Base-by-base conservation (phyloP, 106 monocot species). In the Chionographis japonica region DNA sequence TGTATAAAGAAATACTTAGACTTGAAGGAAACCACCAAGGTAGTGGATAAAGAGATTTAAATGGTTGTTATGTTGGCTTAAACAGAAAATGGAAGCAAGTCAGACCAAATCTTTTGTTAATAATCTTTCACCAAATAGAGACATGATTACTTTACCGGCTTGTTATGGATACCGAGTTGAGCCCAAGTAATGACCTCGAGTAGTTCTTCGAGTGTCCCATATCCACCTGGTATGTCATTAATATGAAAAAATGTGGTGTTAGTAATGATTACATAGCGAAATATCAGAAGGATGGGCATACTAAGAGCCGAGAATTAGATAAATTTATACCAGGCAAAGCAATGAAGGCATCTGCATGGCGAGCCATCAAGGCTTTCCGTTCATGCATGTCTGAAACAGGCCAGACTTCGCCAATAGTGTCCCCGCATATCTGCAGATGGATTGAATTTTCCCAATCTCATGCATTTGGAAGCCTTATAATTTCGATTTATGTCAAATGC, bases 311-410 rank as follows among this genome's bases (percentile, higher is more conserved):
- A 41, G 52, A 11, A 27, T 27, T 9, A 12, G 56, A 20, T 19
- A n/a, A 16, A 20, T 9, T 13, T 12, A 12, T 81, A 93, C 93
- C 93, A 17, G 93, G 93, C 69, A 93, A 73, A 50, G 93, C 89
- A 71, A 93, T 93, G 73, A 93, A 93, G 42, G 93, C 93, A 79
- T 93, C 93, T 17, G 93, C 89, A 54, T 71, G 62, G 56, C 83
- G 85, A 61, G 88, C 83, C 86, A 89, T 93, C 71, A 81, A 79
- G 17, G 93, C 85, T 54, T 93, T 93, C 55, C 93, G 80, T 65
- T 93, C 83, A 36, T 93, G 93, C 93, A 93, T 93, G 61, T 86
- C 81, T 15, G 88, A 78, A 20, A 93, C 93, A 18, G 79, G 75
- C 66, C 68, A 73, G 11, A 89, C 77, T 76, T 93, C 89, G 4